Evolutionary conservation across 495 filamentous ascomycete genomes (phyloP).

Genomic region (Sabuloglossum arenarium): DNA sequence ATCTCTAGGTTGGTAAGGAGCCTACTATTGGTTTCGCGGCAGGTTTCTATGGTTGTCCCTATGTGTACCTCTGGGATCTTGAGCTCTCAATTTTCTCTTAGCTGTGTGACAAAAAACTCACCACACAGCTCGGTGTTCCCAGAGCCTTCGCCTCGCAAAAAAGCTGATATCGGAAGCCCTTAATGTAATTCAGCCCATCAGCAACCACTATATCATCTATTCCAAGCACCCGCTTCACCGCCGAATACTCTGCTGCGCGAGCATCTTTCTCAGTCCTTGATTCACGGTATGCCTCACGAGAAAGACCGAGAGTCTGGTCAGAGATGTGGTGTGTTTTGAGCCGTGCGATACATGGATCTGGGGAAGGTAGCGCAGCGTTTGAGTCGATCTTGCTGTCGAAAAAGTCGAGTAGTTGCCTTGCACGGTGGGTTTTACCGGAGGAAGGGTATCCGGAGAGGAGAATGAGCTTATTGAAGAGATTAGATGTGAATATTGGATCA

Average conservation of each 20-base stretch:
- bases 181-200: conserved; percentile 92
- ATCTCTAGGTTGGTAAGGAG: conserved; percentile 12
- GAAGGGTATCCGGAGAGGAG: conserved; percentile 82
- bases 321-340: conserved; percentile 47
- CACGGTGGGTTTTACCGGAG: conserved; percentile 81
- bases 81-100: conserved; percentile 1
- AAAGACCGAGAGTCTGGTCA: conserved; percentile 40
- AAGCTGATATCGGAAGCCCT: conserved; percentile 90
- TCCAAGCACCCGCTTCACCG: conserved; percentile 62
- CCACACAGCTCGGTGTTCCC: conserved; percentile 60
- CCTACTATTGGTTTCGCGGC: conserved; percentile 35
- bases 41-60: conserved; percentile 51
- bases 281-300: conserved; percentile 41
- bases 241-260: conserved; percentile 64
- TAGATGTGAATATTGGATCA: background rate
- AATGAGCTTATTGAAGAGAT: conserved; percentile 43
- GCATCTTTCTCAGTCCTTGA: conserved; percentile 73
- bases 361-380: conserved; percentile 15
- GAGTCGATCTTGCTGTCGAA: conserved; percentile 34
- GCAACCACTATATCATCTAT: conserved; percentile 71
- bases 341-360: conserved; percentile 28
- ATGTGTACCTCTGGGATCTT: conserved; percentile 41
- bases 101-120: conserved; percentile 20
- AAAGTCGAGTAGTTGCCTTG: conserved; percentile 49
- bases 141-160: conserved; percentile 86